Conservation (phyloP, 352 stramenopile species). For the Globisporangium nunn region DNA sequence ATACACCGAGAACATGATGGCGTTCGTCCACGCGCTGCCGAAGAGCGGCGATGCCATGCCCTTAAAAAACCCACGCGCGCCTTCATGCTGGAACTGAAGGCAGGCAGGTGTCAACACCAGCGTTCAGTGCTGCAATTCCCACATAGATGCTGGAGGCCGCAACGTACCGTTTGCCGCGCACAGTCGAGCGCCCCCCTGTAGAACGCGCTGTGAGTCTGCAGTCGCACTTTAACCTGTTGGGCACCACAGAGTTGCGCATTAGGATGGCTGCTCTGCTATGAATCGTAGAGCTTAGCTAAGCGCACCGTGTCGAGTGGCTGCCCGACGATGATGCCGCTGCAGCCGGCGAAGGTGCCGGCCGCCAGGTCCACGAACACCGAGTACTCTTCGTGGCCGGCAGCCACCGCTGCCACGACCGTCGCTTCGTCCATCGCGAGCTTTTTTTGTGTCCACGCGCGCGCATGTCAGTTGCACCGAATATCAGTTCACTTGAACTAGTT, state of each 20-base stretch:
- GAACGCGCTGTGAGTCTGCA: constrained; percentile 51
- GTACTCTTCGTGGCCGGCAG: constrained; percentile 28
- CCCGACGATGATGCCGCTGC: constrained; percentile 46
- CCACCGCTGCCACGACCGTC: constrained; percentile 14
- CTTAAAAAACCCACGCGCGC: constrained; percentile 77
- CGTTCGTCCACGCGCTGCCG: constrained; percentile 79
- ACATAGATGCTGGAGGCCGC: no score
- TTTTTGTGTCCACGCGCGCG: no score
- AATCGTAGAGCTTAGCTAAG: neutral
- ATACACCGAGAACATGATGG: constrained; percentile 81
- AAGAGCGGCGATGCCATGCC: constrained; percentile 76
- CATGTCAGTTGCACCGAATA: no score
- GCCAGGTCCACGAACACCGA: constrained; percentile 46
- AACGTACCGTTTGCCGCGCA: constrained; percentile 28
- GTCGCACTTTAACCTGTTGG: constrained; percentile 41
- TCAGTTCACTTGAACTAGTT: no score
- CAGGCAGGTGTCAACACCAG: neutral
- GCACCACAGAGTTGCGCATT: neutral
- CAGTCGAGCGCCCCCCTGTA: constrained; percentile 51
- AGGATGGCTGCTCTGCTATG: neutral
- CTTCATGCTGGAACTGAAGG: constrained; percentile 56
- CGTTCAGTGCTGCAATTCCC: neutral
- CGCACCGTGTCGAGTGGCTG: constrained; percentile 53
- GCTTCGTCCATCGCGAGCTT: constrained; percentile 3
- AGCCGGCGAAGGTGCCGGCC: constrained; percentile 40